Evolutionary conservation across 2,329 filamentous ascomycete species (phyloP).

Genomic region (Biscogniauxia mediterranea): DNA sequence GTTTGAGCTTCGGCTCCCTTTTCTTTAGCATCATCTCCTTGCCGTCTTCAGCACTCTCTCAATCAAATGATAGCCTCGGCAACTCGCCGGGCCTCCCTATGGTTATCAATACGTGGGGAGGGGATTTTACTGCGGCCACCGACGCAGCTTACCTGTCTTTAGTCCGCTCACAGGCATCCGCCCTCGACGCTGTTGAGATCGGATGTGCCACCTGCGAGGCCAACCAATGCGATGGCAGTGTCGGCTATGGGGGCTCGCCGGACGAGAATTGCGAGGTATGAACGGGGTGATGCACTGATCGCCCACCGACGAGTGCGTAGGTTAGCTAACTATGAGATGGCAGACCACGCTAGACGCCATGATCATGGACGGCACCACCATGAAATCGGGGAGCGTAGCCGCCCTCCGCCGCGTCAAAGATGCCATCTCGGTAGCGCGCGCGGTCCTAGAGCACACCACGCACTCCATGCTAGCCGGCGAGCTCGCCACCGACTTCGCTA

Average conservation of each 20-base stretch:
- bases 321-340: background rate
- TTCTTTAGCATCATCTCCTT: slow-evolving; percentile 9
- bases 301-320: no score
- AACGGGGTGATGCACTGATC: background rate
- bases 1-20: slow-evolving; percentile 13
- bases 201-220: slow-evolving; percentile 52
- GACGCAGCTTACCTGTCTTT: slow-evolving; percentile 48
- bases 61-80: slow-evolving; percentile 2
- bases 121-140: slow-evolving; percentile 50
- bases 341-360: slow-evolving; percentile 56
- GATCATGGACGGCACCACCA: slow-evolving; percentile 54
- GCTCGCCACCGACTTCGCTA: slow-evolving; percentile 51
- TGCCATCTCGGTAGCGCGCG: slow-evolving; percentile 49
- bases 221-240: slow-evolving; percentile 53
- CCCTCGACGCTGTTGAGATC: slow-evolving; percentile 51
- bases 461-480: slow-evolving; percentile 54
- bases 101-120: slow-evolving; percentile 55
- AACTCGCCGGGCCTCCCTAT: slow-evolving; percentile 44
- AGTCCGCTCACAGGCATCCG: slow-evolving; percentile 31
- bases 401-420: slow-evolving; percentile 47
- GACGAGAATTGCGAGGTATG: slow-evolving; percentile 51
- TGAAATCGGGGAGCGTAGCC: slow-evolving; percentile 54
- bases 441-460: slow-evolving; percentile 49
- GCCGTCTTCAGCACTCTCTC: slow-evolving; percentile 3
- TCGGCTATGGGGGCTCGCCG: slow-evolving; percentile 54